phyloP scores from a whole-genome alignment of 2,329 filamentous ascomycete genomes.

The Neofusicoccum umdonicola region DNA sequence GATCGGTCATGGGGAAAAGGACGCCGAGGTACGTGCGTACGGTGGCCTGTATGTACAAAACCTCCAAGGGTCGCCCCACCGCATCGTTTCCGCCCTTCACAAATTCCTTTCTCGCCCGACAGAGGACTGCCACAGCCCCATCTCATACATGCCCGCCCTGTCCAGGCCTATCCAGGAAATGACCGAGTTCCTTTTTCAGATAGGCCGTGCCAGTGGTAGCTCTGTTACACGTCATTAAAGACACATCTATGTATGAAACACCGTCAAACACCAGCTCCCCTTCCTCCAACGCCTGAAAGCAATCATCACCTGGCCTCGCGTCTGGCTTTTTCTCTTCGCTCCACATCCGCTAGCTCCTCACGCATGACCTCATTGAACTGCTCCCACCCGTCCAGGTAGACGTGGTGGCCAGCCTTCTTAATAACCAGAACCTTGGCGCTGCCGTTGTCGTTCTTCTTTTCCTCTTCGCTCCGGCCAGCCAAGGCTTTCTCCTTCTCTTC shows the following conservation, averaged over 20 bases:
- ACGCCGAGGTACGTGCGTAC: background rate
- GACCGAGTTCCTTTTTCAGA: no score
- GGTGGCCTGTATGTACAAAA: no score
- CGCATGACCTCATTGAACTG: slow-evolving; percentile 67
- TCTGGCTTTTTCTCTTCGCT: slow-evolving; percentile 34
- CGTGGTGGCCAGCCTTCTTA: slow-evolving; percentile 66
- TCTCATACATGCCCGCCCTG: no score
- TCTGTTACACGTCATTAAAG: background rate
- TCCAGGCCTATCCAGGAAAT: no score
- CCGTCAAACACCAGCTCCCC: background rate
- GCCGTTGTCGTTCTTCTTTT: slow-evolving; percentile 71
- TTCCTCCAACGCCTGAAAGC: background rate
- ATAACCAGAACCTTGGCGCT: slow-evolving; percentile 80
- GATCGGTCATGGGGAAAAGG: background rate
- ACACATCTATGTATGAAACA: background rate
- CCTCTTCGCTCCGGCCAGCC: slow-evolving; percentile 58
- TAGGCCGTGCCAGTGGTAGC: no score
- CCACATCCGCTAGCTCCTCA: slow-evolving; percentile 65
- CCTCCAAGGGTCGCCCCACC: no score
- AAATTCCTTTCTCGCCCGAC: no score
- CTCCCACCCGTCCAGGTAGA: slow-evolving; percentile 69
- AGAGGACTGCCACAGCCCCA: no score
- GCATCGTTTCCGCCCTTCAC: no score
- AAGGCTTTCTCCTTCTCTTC: slow-evolving; percentile 62
- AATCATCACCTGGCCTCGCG: slow-evolving; percentile 11